These are phyloP conservation scores for Exophiala sp. DNA, from an alignment of 2,329 filamentous ascomycete genomes.

Conservation along the genomic window DNA sequence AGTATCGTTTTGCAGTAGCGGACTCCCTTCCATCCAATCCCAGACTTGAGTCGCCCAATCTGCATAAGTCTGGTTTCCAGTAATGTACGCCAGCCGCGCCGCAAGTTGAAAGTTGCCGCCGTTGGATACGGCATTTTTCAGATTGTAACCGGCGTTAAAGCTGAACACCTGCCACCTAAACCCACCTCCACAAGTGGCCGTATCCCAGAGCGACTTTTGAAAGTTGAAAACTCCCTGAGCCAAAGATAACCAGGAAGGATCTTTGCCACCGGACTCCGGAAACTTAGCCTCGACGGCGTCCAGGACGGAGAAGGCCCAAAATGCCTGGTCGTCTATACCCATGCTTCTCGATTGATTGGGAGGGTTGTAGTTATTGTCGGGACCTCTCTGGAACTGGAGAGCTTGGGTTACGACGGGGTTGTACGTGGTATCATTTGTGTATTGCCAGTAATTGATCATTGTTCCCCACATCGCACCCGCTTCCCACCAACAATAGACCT, in stretches of 20 bases:
- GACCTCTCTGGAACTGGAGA: constrained; percentile 37
- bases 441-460: constrained; percentile 41
- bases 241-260: constrained; percentile 67
- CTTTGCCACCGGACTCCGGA: constrained; percentile 36
- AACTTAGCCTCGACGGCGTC: constrained; percentile 50
- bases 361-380: constrained; percentile 38
- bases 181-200: constrained; percentile 61
- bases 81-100: constrained; percentile 68
- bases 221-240: constrained; percentile 75
- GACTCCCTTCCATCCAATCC: constrained; percentile 47
- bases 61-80: constrained; percentile 68
- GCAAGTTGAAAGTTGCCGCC: constrained; percentile 53
- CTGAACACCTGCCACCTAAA: constrained; percentile 79
- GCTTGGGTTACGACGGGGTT: constrained; percentile 36
- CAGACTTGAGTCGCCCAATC: constrained; percentile 64
- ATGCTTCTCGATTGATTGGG: constrained; percentile 38
- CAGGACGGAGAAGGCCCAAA: constrained; percentile 54
- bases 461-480: constrained; percentile 40
- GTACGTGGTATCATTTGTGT: constrained; percentile 39
- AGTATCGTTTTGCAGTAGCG: constrained; percentile 39
- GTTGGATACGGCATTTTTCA: constrained; percentile 55
- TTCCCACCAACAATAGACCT: constrained; percentile 41
- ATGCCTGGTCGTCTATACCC: constrained; percentile 54
- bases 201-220: constrained; percentile 67
- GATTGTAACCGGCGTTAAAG: constrained; percentile 62